Evolutionary conservation across 768 basidiomycete species (phyloP).

Genomic region (Serendipita indica): DNA sequence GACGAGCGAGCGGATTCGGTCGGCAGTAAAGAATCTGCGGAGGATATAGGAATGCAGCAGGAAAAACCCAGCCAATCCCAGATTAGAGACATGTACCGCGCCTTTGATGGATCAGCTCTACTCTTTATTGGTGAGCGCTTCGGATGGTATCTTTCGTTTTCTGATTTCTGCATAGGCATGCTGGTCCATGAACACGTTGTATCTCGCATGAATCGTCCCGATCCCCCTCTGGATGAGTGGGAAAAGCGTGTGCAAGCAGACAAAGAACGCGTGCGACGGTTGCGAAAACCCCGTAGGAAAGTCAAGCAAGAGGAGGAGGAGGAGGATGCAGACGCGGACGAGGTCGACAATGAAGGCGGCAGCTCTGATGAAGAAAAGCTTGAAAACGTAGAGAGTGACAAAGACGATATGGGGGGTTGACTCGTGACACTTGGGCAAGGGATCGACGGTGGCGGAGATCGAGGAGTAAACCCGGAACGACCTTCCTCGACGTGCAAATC

Average conservation of each 20-base stretch:
- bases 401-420: not conserved
- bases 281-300: not conserved
- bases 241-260: conserved; percentile 8
- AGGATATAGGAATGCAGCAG: not conserved
- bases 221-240: conserved; percentile 10
- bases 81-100: not conserved
- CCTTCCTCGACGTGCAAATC: too few species aligned
- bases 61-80: not conserved
- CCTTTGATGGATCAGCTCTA: conserved; percentile 5
- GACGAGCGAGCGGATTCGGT: not conserved
- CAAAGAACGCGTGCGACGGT: conserved; percentile 11
- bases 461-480: not conserved
- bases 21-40: too few species aligned
- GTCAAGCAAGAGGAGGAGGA: not conserved
- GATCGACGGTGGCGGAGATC: not conserved
- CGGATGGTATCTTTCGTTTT: not conserved
- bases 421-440: not conserved
- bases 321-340: conserved; percentile 15
- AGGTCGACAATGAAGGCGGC: conserved; percentile 19
- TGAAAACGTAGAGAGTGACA: not conserved
- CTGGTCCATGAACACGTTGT: not conserved
- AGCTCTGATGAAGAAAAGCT: conserved; percentile 33
- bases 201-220: not conserved
- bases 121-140: not conserved
- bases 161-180: not conserved